Percentiles rank a stretch among this genome's conserved stretches.
phyloP scores from a whole-genome alignment of 768 basidiomycete species.

The Boletus rubroflammeus region DNA sequence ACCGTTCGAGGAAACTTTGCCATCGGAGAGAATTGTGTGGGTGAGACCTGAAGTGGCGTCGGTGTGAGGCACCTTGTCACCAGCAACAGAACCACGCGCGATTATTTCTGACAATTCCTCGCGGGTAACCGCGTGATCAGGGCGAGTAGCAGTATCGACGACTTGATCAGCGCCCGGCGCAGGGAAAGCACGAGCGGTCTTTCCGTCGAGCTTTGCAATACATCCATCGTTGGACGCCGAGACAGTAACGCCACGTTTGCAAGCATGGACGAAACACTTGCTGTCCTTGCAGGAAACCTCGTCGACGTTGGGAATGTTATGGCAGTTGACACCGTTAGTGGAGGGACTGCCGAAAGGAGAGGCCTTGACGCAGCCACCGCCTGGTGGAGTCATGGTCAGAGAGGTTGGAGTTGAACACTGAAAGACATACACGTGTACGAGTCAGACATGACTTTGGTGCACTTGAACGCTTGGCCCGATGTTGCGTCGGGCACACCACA shows the following conservation, averaged over 20 bases:
- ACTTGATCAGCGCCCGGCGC: background rate
- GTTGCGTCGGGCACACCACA: conserved; percentile 24
- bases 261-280: conserved; percentile 28
- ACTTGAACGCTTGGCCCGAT: conserved; percentile 27
- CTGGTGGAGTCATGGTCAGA: conserved; percentile 11
- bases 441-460: conserved; percentile 27
- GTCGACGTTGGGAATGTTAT: conserved; percentile 27
- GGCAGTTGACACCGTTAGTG: conserved; percentile 31
- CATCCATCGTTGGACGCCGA: conserved; percentile 14
- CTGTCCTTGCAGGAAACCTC: conserved; percentile 28
- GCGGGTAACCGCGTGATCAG: too few relatives aligned
- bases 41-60: background rate
- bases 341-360: conserved; percentile 18
- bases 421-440: conserved; percentile 31
- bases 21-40: background rate
- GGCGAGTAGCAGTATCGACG: too few relatives aligned
- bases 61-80: background rate
- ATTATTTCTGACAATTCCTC: too few relatives aligned
- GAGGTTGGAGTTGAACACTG: background rate
- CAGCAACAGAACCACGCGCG: background rate
- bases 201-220: background rate
- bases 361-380: conserved; percentile 34
- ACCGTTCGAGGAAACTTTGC: too few relatives aligned
- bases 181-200: background rate
- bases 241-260: conserved; percentile 20